Base-by-base conservation (phyloP, 164 flowering plant species). In the Liquidambar formosana region DNA sequence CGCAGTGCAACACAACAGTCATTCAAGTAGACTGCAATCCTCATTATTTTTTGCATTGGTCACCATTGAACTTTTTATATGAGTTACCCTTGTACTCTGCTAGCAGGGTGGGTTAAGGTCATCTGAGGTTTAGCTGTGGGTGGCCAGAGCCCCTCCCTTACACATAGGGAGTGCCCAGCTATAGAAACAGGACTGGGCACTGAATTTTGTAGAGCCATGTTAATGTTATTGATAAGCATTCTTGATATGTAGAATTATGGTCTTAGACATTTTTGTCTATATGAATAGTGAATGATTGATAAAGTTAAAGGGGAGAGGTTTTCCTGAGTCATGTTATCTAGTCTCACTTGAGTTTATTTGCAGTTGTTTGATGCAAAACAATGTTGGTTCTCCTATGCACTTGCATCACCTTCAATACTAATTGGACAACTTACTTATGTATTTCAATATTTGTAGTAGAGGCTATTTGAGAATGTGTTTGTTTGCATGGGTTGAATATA, bases 1-100 rank as follows among this genome's bases (percentile, higher is more conserved):
- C 75, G 70, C 52, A 79, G 88, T 61, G 86, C 82, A 1, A 56
- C 19, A 13, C 58, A 62, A 45, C 72, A 33, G 9, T 62, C 75
- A 60, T 59, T 67, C 77, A 76, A 78, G 80, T 74, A 72, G 71
- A 10, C 59, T n/a, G 16, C 58, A 54, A 25, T 43, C 52, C 0
- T 64, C 64, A 67, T 15, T 18, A 12, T 18, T 21, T 18, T 21
- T 27, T 43, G 45, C 23, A 9, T 43, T 57, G 53, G 13, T 47
- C 28, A 33, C 49, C n/a, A 54, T 16, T 53, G n/a, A 12, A 45
- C 25, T 13, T 19, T n/a, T 38, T 22, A 66, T 33, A 33, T 33
- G 6, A n/a, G n/a, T n/a, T 52, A 43, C n/a, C 25, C 10, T 44
- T 49, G n/a, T 45, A 45, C 57, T 25, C 46, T 12, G 33, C 23